Evolutionary conservation across 1,284 basidiomycete species (phyloP).

Genomic region (Farysia itapuensis): DNA sequence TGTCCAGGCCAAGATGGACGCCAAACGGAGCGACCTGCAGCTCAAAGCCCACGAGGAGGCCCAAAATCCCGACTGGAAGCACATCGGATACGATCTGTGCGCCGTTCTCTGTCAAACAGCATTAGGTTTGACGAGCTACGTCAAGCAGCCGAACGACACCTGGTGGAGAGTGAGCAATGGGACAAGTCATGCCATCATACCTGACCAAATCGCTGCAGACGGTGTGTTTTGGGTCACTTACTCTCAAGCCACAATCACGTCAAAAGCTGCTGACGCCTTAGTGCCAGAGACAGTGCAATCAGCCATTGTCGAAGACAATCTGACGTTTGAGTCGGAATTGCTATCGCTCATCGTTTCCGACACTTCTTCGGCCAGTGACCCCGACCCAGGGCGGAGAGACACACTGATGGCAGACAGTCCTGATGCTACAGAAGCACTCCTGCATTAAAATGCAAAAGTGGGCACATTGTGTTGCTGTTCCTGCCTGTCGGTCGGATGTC

Average conservation of each 20-base stretch:
- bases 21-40: slow-evolving; percentile 10
- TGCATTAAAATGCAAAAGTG: too few species aligned
- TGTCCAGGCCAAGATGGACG: slow-evolving; percentile 11
- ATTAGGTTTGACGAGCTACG: slow-evolving; percentile 5
- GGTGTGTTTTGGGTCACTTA: slow-evolving; percentile 33
- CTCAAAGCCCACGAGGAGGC: slow-evolving; percentile 20
- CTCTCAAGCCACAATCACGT: not conserved
- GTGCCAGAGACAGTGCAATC: slow-evolving; percentile 10
- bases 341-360: slow-evolving; percentile 29
- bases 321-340: slow-evolving; percentile 36
- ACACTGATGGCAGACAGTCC: too few species aligned
- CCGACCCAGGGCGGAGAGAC: too few species aligned
- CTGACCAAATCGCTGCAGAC: slow-evolving; percentile 5
- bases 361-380: too few species aligned
- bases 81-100: slow-evolving; percentile 24
- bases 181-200: too few species aligned
- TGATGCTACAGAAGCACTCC: too few species aligned
- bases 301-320: slow-evolving; percentile 29
- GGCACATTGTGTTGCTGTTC: too few species aligned
- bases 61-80: slow-evolving; percentile 20
- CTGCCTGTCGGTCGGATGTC: too few species aligned
- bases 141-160: slow-evolving; percentile 15
- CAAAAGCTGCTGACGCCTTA: slow-evolving; percentile 2
- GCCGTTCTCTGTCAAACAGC: slow-evolving; percentile 27
- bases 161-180: slow-evolving; percentile 26